phyloP scores from a whole-genome alignment of 2,329 filamentous ascomycete species.

The Rutstroemia sp. region DNA sequence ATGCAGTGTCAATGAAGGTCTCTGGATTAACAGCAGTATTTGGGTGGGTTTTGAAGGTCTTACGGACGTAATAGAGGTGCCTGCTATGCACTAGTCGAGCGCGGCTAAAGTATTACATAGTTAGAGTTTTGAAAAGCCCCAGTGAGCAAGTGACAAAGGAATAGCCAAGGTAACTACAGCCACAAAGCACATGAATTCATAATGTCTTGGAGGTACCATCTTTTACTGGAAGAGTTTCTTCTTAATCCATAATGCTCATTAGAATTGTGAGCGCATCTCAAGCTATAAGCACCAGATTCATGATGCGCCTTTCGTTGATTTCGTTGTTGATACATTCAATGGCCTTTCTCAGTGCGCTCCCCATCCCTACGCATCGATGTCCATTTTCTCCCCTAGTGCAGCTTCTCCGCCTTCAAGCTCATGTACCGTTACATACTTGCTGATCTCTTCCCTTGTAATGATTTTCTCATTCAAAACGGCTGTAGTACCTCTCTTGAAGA shows the following conservation, averaged over 20 bases:
- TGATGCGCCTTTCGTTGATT: slow-evolving; percentile 9
- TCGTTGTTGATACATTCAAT: slow-evolving; percentile 8
- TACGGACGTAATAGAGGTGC: background rate
- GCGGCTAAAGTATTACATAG: background rate
- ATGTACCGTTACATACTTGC: slow-evolving; percentile 87
- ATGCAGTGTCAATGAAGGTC: too few relatives aligned
- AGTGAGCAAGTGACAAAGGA: background rate
- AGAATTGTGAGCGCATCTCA: slow-evolving; percentile 1
- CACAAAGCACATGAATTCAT: background rate
- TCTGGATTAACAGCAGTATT: background rate
- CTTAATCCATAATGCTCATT: slow-evolving; percentile 2
- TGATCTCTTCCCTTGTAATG: slow-evolving; percentile 87
- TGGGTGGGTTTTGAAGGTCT: background rate
- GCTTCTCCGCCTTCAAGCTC: slow-evolving; percentile 52
- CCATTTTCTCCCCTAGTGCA: slow-evolving; percentile 62
- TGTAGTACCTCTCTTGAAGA: slow-evolving; percentile 86
- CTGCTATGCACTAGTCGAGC: background rate
- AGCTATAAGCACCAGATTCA: slow-evolving; percentile 18
- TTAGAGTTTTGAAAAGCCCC: background rate
- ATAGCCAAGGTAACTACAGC: background rate
- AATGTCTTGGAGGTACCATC: background rate
- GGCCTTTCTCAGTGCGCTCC: background rate
- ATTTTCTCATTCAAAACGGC: slow-evolving; percentile 94
- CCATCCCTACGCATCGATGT: slow-evolving; percentile 49
- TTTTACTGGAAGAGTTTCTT: background rate